These are phyloP conservation scores for Chaetomiaceae sp. DNA, from an alignment of 2,329 filamentous ascomycete species.

Conservation along the genomic window DNA sequence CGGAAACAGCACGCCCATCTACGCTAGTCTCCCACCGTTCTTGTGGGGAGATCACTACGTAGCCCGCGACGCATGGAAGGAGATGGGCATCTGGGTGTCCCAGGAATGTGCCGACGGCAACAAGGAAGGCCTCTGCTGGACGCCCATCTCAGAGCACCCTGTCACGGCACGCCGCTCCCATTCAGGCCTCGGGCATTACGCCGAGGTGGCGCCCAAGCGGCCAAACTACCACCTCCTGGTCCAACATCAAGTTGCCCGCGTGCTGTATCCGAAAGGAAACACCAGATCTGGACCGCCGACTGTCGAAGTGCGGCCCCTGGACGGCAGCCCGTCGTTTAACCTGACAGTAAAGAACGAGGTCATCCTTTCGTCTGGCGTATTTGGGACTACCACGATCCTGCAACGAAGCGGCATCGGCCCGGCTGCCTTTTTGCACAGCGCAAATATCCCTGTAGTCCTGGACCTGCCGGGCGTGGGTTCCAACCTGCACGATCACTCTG, in stretches of 20 bases:
- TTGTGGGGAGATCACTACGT: conserved; percentile 28
- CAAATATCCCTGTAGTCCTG: conserved; percentile 10
- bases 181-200: conserved; percentile 29
- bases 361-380: conserved; percentile 12
- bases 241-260: conserved; percentile 26
- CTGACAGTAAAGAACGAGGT: conserved; percentile 18
- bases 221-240: conserved; percentile 55
- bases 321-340: conserved; percentile 6
- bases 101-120: conserved; percentile 28
- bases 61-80: conserved; percentile 20
- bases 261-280: conserved; percentile 16
- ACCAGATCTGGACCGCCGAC: conserved; percentile 10
- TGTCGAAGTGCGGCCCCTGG: conserved; percentile 13
- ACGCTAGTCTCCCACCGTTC: conserved; percentile 32
- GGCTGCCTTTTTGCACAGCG: conserved; percentile 4
- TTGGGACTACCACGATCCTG: conserved; percentile 15
- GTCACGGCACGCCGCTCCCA: conserved; percentile 28
- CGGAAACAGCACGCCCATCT: conserved; percentile 27
- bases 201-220: conserved; percentile 33
- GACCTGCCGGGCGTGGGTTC: conserved; percentile 18
- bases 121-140: conserved; percentile 31
- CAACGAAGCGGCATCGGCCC: conserved; percentile 18
- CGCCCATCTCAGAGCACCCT: conserved; percentile 29
- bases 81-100: conserved; percentile 25
- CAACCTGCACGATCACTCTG: conserved; percentile 19